A percentile compares a stretch with the other conserved stretches of the same genome.
Evolutionary conservation across 108 stramenopile species (phyloP).

Genomic region (Schizochytrium sp.): DNA sequence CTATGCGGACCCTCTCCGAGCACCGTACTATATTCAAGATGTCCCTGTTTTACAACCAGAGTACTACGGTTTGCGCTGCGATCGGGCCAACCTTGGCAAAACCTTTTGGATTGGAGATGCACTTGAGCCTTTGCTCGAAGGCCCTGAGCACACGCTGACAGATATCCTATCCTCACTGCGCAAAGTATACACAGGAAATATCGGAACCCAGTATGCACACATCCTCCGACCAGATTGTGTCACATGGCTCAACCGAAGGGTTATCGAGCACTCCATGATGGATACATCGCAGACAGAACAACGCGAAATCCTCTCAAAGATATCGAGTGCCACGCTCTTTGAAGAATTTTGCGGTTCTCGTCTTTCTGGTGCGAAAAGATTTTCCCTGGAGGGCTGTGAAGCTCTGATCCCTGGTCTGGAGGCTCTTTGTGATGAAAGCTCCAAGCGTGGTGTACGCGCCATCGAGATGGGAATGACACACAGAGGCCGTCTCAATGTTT

Average conservation of each 20-base stretch:
- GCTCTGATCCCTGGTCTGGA: constrained; percentile 92
- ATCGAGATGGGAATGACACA: constrained; percentile 99
- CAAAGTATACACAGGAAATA: constrained; percentile 91
- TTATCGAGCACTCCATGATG: constrained; percentile 74
- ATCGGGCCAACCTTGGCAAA: constrained; percentile 80
- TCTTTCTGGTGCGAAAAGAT: constrained; percentile 98
- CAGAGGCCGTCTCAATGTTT: constrained; percentile 68
- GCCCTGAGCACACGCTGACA: not conserved
- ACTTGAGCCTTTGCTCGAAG: constrained; percentile 26
- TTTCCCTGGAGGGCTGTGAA: constrained; percentile 96
- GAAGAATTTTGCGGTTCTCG: constrained; percentile 95
- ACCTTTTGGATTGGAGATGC: constrained; percentile 74
- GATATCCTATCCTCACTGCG: constrained; percentile 58
- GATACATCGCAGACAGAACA: constrained; percentile 79
- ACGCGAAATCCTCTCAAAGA: constrained; percentile 88
- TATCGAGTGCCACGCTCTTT: constrained; percentile 95
- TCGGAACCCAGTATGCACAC: constrained; percentile 98
- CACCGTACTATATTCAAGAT: constrained; percentile 47
- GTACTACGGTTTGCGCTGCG: constrained; percentile 65
- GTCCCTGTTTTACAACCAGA: constrained; percentile 49
- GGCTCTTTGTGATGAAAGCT: constrained; percentile 91
- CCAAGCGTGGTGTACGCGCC: constrained; percentile 90
- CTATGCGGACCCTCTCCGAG: constrained; percentile 29
- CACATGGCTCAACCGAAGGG: not conserved
- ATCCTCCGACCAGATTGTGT: constrained; percentile 82